Percentiles rank a stretch among this genome's conserved stretches.
Conservation (phyloP, 179 eudicot genomes). For the Pouteria campechiana region DNA sequence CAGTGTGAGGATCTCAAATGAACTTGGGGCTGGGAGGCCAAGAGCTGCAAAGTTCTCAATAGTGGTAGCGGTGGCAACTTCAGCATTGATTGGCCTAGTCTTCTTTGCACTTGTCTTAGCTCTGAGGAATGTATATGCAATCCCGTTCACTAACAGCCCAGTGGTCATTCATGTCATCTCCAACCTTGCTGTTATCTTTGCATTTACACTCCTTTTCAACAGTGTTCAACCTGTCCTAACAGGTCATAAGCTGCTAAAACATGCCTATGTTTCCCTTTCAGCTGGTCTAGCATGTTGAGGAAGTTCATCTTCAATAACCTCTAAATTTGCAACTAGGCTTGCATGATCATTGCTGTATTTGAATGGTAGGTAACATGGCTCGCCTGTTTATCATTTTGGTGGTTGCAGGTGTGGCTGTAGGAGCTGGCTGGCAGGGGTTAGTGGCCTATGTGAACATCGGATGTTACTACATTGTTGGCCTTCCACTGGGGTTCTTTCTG, state of each 20-base stretch:
- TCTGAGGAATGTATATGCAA: slow-evolving; percentile 44
- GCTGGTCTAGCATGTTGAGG: neutral
- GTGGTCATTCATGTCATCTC: slow-evolving; percentile 60
- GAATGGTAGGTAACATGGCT: neutral
- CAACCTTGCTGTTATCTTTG: slow-evolving; percentile 67
- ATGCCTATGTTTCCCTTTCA: neutral
- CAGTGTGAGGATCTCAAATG: slow-evolving; percentile 82
- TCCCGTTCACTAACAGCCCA: slow-evolving; percentile 51
- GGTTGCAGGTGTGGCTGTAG: slow-evolving; percentile 76
- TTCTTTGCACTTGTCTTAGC: slow-evolving; percentile 35
- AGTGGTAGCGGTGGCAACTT: slow-evolving; percentile 38
- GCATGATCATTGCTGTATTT: no score
- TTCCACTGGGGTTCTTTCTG: slow-evolving; percentile 72
- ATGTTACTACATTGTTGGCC: slow-evolving; percentile 79
- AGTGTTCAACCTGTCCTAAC: slow-evolving; percentile 91
- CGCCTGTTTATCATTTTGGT: neutral
- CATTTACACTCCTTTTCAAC: slow-evolving; percentile 72
- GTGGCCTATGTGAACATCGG: slow-evolving; percentile 77
- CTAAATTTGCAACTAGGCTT: no score
- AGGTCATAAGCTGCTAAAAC: no score
- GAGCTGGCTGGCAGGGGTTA: slow-evolving; percentile 93
- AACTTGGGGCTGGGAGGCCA: slow-evolving; percentile 85
- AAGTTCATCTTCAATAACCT: no score
- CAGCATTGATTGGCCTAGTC: slow-evolving; percentile 51
- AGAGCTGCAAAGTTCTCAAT: slow-evolving; percentile 73